Evolutionary conservation across 2,329 filamentous ascomycete species (phyloP), one percentile per base, ranked within the genome.

Genomic region (Leptographium lundbergii): DNA sequence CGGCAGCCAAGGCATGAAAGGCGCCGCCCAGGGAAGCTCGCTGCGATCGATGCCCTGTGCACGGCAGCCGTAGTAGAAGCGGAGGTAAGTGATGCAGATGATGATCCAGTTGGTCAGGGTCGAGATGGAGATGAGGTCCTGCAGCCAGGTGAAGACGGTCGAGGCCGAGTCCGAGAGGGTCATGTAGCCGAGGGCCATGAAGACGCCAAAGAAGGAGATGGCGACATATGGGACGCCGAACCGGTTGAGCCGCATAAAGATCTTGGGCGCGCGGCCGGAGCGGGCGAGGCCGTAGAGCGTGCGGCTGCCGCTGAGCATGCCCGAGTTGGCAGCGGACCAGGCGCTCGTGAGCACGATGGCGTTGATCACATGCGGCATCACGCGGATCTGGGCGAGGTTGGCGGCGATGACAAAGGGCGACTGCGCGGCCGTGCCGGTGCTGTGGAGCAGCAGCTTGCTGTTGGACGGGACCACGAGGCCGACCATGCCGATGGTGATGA

Each of bases 371-470:
- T 81, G 82, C 0, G 86, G 85, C 6, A 91, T 79, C 4, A 79
- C 84, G 6, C 74, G 76, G 60, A 91, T 85, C 0, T 84, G 82
- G 2, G 87, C 87, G 36, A 81, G 78, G 19, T 79, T 76, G 48
- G 86, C 83, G n/a, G 87, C 87, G 62, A 90, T 88, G 61, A 91
- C 86, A 65, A 85, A 88, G 13, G 85, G 86, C 68, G 69, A 73
- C 66, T 79, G 73, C 0, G 76, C 75, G 2, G 61, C 62, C 1
- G 57, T 65, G 57, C 63, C 60, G 3, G 79, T 42, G 52, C 25
- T 76, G 6, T 68, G 63, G 24, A 71, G 66, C 3, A 73, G 68
- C 11, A 67, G 65, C 0, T 58, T 17, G 53, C 69, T 70, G 27
- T 63, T 58, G 3, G 69, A 72, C 1, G 71, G 59, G 24, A 61